Conservation (phyloP, 2,329 filamentous ascomycete genomes). For the Clarireedia hainanense region DNA sequence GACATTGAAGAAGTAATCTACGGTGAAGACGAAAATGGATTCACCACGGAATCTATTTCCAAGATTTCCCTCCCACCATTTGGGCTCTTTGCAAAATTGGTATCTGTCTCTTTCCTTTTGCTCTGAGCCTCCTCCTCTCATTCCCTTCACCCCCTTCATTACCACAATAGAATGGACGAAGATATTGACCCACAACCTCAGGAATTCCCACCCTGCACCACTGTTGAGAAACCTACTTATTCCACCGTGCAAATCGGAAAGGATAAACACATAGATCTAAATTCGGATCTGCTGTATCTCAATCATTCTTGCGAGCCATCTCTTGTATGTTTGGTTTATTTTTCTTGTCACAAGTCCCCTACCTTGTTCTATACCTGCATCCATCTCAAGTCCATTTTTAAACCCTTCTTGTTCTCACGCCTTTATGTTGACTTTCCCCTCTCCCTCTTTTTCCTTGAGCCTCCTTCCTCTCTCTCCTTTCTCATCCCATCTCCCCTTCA, state of each 20-base stretch:
- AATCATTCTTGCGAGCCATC: constrained; percentile 62
- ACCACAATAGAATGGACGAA: not conserved
- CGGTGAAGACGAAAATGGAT: constrained; percentile 39
- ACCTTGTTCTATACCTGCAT: not conserved
- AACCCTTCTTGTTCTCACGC: not conserved
- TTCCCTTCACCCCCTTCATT: not conserved
- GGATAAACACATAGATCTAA: constrained; percentile 51
- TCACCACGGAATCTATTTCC: constrained; percentile 53
- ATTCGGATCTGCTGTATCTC: constrained; percentile 59
- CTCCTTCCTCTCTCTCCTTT: not conserved
- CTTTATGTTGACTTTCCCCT: too few species aligned
- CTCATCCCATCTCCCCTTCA: not conserved
- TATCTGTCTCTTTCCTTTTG: not conserved
- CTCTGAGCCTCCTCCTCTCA: not conserved
- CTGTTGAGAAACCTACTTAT: constrained; percentile 49
- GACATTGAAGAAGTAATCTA: constrained; percentile 47
- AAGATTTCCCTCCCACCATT: constrained; percentile 49
- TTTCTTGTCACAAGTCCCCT: not conserved
- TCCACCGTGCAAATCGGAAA: constrained; percentile 54
- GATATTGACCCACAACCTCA: not conserved
- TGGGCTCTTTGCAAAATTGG: constrained; percentile 57
- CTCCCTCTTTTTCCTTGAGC: not conserved
- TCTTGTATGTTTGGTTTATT: constrained; percentile 40
- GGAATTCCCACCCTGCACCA: constrained; percentile 52
- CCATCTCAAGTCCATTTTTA: not conserved